A percentile compares a stretch with the other conserved stretches of the same genome.
Conservation (phyloP, 495 filamentous ascomycete genomes). For the Aspergillus steynii region DNA sequence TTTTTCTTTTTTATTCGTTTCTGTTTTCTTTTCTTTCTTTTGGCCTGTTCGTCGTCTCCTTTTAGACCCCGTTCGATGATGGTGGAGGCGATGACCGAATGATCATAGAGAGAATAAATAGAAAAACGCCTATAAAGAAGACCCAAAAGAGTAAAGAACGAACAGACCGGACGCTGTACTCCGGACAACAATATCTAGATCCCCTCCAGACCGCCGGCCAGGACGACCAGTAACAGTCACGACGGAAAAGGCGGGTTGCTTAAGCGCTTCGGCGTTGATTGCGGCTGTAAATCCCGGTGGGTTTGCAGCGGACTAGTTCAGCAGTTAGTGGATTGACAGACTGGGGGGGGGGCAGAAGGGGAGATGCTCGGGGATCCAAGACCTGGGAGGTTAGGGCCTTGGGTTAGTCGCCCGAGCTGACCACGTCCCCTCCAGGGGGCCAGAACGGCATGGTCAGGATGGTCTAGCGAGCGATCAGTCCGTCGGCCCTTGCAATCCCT, state of each 20-base stretch:
- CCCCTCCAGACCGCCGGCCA: background rate
- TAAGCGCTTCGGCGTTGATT: conserved; percentile 18
- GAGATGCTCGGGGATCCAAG: conserved; percentile 1
- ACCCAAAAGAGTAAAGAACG: background rate
- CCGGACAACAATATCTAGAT: background rate
- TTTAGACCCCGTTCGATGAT: too few species aligned
- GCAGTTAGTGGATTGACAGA: conserved; percentile 10
- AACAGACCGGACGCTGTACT: too few species aligned
- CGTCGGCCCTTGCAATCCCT: conserved; percentile 1
- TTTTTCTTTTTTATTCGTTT: too few species aligned
- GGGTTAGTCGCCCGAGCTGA: conserved; percentile 9
- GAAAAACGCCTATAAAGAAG: background rate
- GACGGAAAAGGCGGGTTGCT: conserved; percentile 11
- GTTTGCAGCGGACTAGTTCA: conserved; percentile 13
- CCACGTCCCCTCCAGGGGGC: conserved; percentile 5
- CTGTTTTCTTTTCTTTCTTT: too few species aligned
- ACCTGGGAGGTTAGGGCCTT: conserved; percentile 1
- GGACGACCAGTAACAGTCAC: conserved; percentile 5
- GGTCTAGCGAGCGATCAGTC: conserved; percentile 2
- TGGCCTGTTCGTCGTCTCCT: too few species aligned
- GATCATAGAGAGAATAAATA: background rate
- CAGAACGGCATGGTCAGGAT: background rate
- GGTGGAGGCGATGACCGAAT: too few species aligned
- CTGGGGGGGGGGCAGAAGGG: conserved; percentile 1
- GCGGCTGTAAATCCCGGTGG: conserved; percentile 26